phyloP scores from a whole-genome alignment of 306 rosid species.

The Canavalia gladiata region DNA sequence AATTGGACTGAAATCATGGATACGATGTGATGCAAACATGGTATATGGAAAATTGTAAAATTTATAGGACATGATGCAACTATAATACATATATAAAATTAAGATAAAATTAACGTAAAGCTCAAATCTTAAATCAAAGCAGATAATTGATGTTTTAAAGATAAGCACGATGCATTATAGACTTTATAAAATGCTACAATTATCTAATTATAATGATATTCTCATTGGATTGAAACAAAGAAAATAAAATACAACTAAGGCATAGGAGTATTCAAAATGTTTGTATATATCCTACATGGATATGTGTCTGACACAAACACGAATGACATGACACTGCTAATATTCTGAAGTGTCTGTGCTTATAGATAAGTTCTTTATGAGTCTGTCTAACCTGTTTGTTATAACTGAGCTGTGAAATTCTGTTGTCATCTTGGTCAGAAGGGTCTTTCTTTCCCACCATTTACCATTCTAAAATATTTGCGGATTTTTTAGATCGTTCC shows the following conservation, averaged over 20 bases:
- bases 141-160: not conserved
- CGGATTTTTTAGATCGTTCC: conserved; percentile 13
- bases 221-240: not conserved
- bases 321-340: not conserved
- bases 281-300: not conserved
- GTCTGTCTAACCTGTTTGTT: conserved; percentile 26
- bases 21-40: not conserved
- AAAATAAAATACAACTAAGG: not conserved
- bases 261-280: not conserved
- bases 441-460: not conserved
- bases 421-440: conserved; percentile 6
- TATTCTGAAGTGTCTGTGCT: not conserved
- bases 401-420: conserved; percentile 26
- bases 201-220: not conserved
- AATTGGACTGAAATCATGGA: not conserved
- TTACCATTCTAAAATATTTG: conserved; percentile 1
- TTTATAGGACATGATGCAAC: not conserved
- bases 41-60: not conserved
- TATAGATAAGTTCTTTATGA: conserved; percentile 8
- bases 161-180: not conserved
- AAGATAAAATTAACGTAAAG: not conserved
- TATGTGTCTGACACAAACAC: not conserved
- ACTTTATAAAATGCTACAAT: not conserved
- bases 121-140: not conserved
- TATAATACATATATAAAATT: not conserved